Evolutionary conservation across 179 eudicot species (phyloP).

Genomic region (Corrigiola litoralis): DNA sequence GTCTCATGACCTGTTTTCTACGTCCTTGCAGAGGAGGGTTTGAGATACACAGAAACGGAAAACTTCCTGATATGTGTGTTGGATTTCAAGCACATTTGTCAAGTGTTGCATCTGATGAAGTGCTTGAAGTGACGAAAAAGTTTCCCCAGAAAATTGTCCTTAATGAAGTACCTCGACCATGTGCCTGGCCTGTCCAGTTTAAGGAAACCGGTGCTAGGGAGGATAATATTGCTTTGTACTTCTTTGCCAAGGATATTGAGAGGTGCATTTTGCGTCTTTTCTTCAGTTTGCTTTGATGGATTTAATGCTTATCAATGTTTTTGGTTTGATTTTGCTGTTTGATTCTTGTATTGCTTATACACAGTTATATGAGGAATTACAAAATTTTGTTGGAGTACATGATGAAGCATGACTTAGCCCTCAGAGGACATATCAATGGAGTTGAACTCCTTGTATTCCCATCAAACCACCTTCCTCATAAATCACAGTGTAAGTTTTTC

Average conservation of each 20-base stretch:
- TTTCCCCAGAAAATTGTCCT: conserved; percentile 52
- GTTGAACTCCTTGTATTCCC: conserved; percentile 86
- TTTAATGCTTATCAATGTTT: not conserved
- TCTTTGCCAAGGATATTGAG: conserved; percentile 83
- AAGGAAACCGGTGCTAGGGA: conserved; percentile 63
- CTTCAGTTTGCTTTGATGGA: not conserved
- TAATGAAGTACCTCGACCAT: conserved; percentile 66
- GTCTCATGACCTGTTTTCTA: not conserved
- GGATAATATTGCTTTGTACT: conserved; percentile 79
- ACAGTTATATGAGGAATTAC: conserved; percentile 82
- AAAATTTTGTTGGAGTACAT: conserved; percentile 67
- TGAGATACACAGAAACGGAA: conserved; percentile 68
- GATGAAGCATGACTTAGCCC: conserved; percentile 84
- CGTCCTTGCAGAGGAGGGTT: conserved; percentile 68
- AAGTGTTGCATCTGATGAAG: conserved; percentile 66
- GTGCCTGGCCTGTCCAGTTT: conserved; percentile 78
- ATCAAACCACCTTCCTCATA: conserved; percentile 73
- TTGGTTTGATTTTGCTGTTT: not conserved
- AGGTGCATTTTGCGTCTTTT: conserved; percentile 40
- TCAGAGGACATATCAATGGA: conserved; percentile 64
- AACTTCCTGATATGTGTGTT: conserved; percentile 40
- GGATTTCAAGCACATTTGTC: conserved; percentile 95
- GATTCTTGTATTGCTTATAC: conserved; percentile 16
- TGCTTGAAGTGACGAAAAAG: conserved; percentile 59
- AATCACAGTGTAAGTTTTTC: conserved; percentile 70